Evolutionary conservation across 2,329 filamentous ascomycete species (phyloP), one percentile per base, ranked within the genome.

Genomic region (Tolypocladium cylindrosporum): DNA sequence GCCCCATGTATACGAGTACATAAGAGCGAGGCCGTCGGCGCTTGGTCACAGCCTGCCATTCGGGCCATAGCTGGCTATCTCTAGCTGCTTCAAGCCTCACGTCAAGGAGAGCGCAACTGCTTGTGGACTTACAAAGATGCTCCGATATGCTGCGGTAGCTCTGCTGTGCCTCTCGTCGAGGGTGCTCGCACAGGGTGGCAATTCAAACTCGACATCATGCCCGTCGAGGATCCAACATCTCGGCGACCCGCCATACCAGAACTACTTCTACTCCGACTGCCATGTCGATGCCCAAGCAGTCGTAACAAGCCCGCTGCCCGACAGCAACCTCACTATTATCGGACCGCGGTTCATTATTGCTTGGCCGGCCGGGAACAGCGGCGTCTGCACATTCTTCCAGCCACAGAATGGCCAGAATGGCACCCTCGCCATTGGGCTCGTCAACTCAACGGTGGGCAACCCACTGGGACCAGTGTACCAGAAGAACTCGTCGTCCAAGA

Each of bases 251-350:
- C 84, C 84, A 0, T 85, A 86, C 60, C 75, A 83, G 43, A 86
- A 87, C 64, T 86, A 83, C 69, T 86, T 88, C 70, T 83, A 85
- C 62, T 86, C 83, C 0, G 84, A 87, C 65, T 87, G 83, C 67
- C 76, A 84, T 61, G 75, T 78, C 1, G 77, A 80, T 40, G 76
- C 77, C 6, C 84, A 87, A 62, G 81, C 84, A 0, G 78, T 88
- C 0, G 71, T 87, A 0, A 87, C 83, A 0, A 85, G 76, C 59
- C 84, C 84, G 16, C 67, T 79, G 0, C 64, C 74, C 1, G 74
- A 77, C 19, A 84, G 79, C 58, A 76, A 85, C 62, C 69, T 85
- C 1, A 76, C 72, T 1, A 71, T 83, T 40, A 81, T 85, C 59
- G 74, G 77, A 0, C 83, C 84, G 10, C 75, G 84, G n/a, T 68